Percentiles rank a stretch among this genome's conserved stretches.
phyloP scores from a whole-genome alignment of 805 yeast species.

The Yarrowia sp. region DNA sequence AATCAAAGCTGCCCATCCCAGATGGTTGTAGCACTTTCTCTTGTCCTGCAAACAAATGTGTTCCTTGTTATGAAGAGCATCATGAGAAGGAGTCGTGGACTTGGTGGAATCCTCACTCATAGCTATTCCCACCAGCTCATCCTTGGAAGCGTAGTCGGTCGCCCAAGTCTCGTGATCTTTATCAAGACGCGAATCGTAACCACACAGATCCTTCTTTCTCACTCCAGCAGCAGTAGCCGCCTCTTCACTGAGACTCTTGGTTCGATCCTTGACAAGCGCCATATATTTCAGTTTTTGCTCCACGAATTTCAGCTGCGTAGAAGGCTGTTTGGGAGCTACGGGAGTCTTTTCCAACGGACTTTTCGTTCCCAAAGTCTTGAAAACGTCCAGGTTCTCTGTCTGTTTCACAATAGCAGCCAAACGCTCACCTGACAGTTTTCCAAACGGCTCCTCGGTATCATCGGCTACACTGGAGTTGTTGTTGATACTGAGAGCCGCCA shows the following conservation, averaged over 20 bases:
- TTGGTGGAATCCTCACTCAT: conserved; percentile 6
- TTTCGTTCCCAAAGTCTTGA: conserved; percentile 40
- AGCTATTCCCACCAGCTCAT: neutral
- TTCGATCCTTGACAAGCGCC: conserved; percentile 43
- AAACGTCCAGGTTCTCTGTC: conserved; percentile 24
- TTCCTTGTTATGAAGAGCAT: conserved; percentile 17
- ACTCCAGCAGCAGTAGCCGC: conserved; percentile 43
- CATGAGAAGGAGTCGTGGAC: neutral
- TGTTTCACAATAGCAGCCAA: conserved; percentile 40
- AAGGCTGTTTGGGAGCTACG: conserved; percentile 18
- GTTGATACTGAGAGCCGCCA: conserved; percentile 30
- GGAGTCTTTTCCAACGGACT: conserved; percentile 15
- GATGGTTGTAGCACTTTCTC: conserved; percentile 35
- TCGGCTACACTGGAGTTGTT: conserved; percentile 14
- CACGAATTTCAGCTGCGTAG: conserved; percentile 35
- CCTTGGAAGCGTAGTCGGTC: neutral
- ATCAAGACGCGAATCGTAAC: conserved; percentile 38
- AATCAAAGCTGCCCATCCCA: conserved; percentile 27
- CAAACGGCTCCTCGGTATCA: conserved; percentile 28
- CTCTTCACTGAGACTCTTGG: conserved; percentile 43
- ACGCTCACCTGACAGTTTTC: conserved; percentile 39
- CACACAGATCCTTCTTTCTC: conserved; percentile 45
- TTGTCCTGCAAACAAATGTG: conserved; percentile 30
- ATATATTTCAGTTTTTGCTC: conserved; percentile 40
- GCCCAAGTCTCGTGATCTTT: conserved; percentile 1